phyloP scores from a whole-genome alignment of 306 rosid species.

The Adenanthera pavonina region DNA sequence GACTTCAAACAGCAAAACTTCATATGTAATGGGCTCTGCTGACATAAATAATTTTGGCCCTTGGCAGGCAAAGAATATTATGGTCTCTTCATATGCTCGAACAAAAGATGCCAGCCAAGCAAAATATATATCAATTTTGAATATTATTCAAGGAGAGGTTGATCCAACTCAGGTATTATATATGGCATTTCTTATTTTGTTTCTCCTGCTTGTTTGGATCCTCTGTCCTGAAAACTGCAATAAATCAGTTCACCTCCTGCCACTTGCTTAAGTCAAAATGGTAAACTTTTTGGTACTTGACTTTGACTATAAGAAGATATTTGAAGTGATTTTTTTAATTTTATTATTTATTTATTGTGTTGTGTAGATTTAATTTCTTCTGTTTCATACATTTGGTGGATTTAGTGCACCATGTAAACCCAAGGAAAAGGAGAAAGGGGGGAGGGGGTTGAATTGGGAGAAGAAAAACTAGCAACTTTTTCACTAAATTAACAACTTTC shows the following conservation, averaged over 20 bases:
- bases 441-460: background rate
- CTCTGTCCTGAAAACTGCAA: background rate
- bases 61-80: conserved; percentile 91
- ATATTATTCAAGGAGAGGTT: conserved; percentile 98
- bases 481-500: background rate
- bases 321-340: background rate
- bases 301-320: background rate
- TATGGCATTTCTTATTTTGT: background rate
- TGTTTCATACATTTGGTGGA: background rate
- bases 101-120: conserved; percentile 99
- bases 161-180: conserved; percentile 92
- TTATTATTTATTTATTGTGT: background rate
- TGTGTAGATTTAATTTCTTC: background rate
- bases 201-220: conserved; percentile 20
- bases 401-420: background rate
- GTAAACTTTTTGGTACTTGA: background rate
- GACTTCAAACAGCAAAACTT: conserved; percentile 17
- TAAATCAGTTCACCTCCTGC: conserved; percentile 2
- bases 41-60: conserved; percentile 45
- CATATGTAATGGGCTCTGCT: conserved; percentile 27
- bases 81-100: conserved; percentile 98
- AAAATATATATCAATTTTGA: conserved; percentile 94
- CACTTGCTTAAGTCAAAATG: conserved; percentile 1
- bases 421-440: background rate
- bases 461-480: background rate